A percentile compares a stretch with the other conserved stretches of the same genome.
These are phyloP conservation scores for Colletotrichum acutatum DNA, from an alignment of 2,329 filamentous ascomycete species.

Conservation along the genomic window DNA sequence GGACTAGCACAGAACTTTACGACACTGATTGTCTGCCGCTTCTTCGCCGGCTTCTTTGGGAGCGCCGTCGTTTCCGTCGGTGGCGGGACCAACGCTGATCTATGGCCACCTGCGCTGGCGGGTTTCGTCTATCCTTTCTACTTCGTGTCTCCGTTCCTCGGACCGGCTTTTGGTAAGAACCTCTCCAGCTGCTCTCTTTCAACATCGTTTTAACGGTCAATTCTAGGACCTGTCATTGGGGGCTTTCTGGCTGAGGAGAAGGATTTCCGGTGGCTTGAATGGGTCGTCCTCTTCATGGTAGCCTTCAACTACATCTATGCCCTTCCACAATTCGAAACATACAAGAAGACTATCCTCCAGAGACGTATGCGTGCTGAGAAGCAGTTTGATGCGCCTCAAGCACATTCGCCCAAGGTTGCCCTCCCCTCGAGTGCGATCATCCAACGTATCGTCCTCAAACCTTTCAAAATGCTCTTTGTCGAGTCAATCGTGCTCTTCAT, in stretches of 20 bases:
- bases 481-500: background rate
- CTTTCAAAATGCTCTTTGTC: background rate
- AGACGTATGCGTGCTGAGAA: background rate
- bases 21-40: background rate
- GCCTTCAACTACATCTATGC: background rate
- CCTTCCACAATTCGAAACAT: background rate
- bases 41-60: background rate
- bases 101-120: background rate
- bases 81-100: background rate
- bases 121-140: background rate
- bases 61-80: background rate
- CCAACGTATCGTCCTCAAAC: background rate
- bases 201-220: background rate
- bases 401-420: background rate
- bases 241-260: background rate
- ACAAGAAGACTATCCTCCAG: background rate
- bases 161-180: background rate
- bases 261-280: background rate
- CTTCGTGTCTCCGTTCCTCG: background rate
- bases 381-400: background rate
- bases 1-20: background rate
- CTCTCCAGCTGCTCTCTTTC: background rate
- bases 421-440: background rate
- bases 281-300: background rate
- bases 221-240: background rate